Evolutionary conservation across 2,329 filamentous ascomycete species (phyloP).

Genomic region (Alternaria sp.): DNA sequence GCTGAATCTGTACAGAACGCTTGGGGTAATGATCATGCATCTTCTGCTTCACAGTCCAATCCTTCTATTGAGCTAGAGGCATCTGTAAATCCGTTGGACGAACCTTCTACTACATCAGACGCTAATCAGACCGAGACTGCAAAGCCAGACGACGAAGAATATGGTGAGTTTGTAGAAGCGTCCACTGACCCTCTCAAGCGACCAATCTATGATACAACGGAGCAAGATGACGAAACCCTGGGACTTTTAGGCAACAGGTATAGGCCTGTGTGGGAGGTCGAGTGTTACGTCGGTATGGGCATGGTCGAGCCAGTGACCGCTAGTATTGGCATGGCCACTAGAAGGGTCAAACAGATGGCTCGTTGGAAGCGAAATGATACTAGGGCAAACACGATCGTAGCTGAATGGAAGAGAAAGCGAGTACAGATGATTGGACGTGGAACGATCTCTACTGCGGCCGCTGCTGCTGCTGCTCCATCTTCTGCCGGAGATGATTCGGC

Average conservation of each 20-base stretch:
- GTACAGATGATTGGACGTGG: background rate
- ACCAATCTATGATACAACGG: constrained; percentile 9
- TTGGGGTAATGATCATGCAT: background rate
- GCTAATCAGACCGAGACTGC: background rate
- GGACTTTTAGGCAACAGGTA: background rate
- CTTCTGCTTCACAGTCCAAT: background rate
- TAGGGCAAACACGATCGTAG: background rate
- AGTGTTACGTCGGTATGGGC: constrained; percentile 11
- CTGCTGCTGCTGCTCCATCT: background rate
- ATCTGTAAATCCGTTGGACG: background rate
- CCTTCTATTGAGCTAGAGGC: background rate
- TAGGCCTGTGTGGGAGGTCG: constrained; percentile 3
- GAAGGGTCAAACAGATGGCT: constrained; percentile 8
- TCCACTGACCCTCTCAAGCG: constrained; percentile 5
- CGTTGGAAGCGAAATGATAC: background rate
- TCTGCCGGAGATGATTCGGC: background rate
- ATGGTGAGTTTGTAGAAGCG: constrained; percentile 15
- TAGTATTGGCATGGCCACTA: constrained; percentile 8
- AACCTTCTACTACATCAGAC: background rate
- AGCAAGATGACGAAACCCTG: background rate
- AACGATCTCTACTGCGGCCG: background rate
- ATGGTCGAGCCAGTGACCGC: constrained; percentile 7
- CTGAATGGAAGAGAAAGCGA: background rate
- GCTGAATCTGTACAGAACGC: background rate
- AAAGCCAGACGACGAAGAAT: constrained; percentile 13